A percentile compares a stretch with the other conserved stretches of the same genome.
These are phyloP conservation scores for Scutellaria barbata DNA, from an alignment of 257 asterid genomes.

Conservation along the genomic window DNA sequence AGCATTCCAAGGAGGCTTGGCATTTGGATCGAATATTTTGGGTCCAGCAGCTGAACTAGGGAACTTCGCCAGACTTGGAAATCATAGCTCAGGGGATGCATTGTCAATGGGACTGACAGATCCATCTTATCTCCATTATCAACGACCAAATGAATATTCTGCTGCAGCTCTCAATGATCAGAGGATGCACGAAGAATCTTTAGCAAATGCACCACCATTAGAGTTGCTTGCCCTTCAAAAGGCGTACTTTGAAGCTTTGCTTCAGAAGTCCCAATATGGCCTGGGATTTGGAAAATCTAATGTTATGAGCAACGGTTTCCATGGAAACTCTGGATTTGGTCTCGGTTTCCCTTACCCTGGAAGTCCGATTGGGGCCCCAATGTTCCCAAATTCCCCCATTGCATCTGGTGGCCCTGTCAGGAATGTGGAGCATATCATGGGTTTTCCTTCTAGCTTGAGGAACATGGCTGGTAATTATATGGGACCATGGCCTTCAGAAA, in stretches of 20 bases:
- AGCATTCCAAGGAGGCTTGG: constrained; percentile 51
- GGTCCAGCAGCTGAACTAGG: constrained; percentile 60
- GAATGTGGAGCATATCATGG: constrained; percentile 54
- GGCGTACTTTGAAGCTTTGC: constrained; percentile 58
- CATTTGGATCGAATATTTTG: constrained; percentile 53
- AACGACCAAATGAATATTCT: constrained; percentile 54
- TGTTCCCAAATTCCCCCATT: constrained; percentile 51
- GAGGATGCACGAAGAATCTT: constrained; percentile 43
- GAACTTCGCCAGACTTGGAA: constrained; percentile 53
- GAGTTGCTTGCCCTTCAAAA: constrained; percentile 69
- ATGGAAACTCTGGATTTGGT: constrained; percentile 57
- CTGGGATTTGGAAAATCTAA: constrained; percentile 44
- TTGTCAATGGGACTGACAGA: constrained; percentile 55
- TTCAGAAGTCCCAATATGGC: constrained; percentile 62
- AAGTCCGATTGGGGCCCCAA: constrained; percentile 49
- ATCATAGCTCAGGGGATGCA: constrained; percentile 51
- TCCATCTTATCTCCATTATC: constrained; percentile 62
- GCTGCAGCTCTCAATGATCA: constrained; percentile 58
- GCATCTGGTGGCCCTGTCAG: constrained; percentile 56
- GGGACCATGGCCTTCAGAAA: constrained; percentile 64
- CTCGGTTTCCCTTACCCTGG: constrained; percentile 56
- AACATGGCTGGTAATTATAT: constrained; percentile 50
- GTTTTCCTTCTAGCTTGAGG: constrained; percentile 50
- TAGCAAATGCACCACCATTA: constrained; percentile 48
- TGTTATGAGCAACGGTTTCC: constrained; percentile 51